Evolutionary conservation across 2,329 filamentous ascomycete genomes (phyloP).

Genomic region (Lasiodiplodia hormozganensis): DNA sequence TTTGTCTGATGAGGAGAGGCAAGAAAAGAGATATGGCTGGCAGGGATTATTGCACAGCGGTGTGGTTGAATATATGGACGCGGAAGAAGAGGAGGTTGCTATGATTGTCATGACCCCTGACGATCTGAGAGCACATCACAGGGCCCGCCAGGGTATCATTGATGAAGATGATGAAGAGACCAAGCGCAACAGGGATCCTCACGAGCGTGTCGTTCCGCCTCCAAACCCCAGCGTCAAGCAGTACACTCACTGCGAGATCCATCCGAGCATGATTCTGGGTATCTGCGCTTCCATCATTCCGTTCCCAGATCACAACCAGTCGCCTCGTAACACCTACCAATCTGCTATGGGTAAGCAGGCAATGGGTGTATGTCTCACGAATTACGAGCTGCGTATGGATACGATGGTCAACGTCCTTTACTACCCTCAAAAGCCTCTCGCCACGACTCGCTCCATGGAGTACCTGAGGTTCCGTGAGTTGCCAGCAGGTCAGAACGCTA

Average conservation of each 20-base stretch:
- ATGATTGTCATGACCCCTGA: slow-evolving; percentile 99
- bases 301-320: slow-evolving; percentile 99
- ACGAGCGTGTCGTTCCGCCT: slow-evolving; percentile 85
- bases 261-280: slow-evolving; percentile 97
- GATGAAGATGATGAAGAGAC: slow-evolving; percentile 16
- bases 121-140: slow-evolving; percentile 73
- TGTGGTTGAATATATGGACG: slow-evolving; percentile 94
- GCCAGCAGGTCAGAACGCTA: slow-evolving; percentile 96
- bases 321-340: slow-evolving; percentile 98
- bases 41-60: slow-evolving; percentile 82
- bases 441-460: slow-evolving; percentile 97
- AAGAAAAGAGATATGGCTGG: slow-evolving; percentile 78
- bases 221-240: slow-evolving; percentile 87
- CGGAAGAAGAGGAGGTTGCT: slow-evolving; percentile 96
- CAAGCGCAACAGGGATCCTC: slow-evolving; percentile 65
- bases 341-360: slow-evolving; percentile 99
- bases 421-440: slow-evolving; percentile 96
- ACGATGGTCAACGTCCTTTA: slow-evolving; percentile 99
- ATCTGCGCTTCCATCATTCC: slow-evolving; percentile 99
- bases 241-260: slow-evolving; percentile 98
- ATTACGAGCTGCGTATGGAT: slow-evolving; percentile 96
- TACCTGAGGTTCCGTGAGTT: slow-evolving; percentile 98
- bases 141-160: slow-evolving; percentile 24
- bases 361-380: slow-evolving; percentile 98
- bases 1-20: slow-evolving; percentile 64